Percentiles rank a stretch among this genome's conserved stretches.
These are phyloP conservation scores for Dothideomycetes sp. DNA, from an alignment of 2,329 filamentous ascomycete genomes.

Conservation along the genomic window DNA sequence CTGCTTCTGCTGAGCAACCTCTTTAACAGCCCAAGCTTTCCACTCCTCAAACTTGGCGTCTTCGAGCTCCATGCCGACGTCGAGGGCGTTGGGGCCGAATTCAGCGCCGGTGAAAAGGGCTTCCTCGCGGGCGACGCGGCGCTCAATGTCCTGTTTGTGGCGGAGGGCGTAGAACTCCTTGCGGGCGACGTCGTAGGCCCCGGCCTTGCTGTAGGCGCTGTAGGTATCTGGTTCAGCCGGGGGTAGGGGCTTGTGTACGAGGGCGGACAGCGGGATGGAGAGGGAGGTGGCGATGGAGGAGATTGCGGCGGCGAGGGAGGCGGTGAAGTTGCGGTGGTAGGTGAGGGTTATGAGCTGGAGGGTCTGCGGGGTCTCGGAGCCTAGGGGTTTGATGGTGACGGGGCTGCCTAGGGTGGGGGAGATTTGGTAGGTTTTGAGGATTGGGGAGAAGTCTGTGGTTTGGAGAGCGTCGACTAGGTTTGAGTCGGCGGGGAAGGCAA, in stretches of 20 bases:
- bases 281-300: slow-evolving; percentile 2
- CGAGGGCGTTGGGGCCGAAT: slow-evolving; percentile 67
- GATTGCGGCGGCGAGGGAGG: slow-evolving; percentile 1
- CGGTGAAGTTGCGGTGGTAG: slow-evolving; percentile 6
- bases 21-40: slow-evolving; percentile 63
- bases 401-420: not conserved
- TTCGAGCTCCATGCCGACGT: slow-evolving; percentile 75
- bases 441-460: slow-evolving; percentile 2
- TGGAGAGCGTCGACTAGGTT: slow-evolving; percentile 1
- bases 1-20: slow-evolving; percentile 39
- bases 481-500: not conserved
- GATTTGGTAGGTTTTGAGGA: slow-evolving; percentile 7
- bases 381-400: slow-evolving; percentile 1
- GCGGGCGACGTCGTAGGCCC: slow-evolving; percentile 78
- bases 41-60: slow-evolving; percentile 70
- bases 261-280: not conserved
- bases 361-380: slow-evolving; percentile 2
- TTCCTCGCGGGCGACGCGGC: slow-evolving; percentile 77
- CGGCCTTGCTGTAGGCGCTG: slow-evolving; percentile 26
- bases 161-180: slow-evolving; percentile 84
- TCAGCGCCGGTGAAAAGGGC: slow-evolving; percentile 75
- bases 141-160: slow-evolving; percentile 71
- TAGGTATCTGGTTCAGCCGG: slow-evolving; percentile 39
- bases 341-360: slow-evolving; percentile 2
- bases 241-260: slow-evolving; percentile 2